phyloP scores from a whole-genome alignment of 2,329 filamentous ascomycete species.

The Calonectria ilicicola region DNA sequence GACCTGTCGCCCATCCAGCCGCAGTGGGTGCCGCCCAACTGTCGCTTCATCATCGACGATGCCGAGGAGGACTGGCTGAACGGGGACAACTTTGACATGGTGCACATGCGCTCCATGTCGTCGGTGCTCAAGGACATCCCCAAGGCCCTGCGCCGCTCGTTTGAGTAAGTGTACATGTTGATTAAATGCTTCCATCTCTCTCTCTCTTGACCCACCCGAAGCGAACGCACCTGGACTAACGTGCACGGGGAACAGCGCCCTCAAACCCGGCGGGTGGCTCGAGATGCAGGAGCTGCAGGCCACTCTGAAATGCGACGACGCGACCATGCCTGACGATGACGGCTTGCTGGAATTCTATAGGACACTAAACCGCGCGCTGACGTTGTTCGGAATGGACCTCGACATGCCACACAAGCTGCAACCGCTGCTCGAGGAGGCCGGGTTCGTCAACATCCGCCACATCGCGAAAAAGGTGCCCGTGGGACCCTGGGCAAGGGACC shows the following conservation, averaged over 20 bases:
- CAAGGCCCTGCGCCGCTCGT: background rate
- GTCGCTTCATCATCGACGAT: conserved; percentile 5
- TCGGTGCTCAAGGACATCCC: conserved; percentile 5
- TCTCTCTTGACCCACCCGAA: too few relatives aligned
- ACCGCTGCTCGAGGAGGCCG: background rate
- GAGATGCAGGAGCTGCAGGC: conserved; percentile 3
- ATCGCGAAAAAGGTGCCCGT: conserved; percentile 3
- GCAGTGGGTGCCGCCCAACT: background rate
- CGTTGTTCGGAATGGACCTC: conserved; percentile 4
- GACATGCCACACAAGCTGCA: background rate
- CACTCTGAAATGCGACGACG: conserved; percentile 2
- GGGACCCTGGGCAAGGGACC: conserved; percentile 1
- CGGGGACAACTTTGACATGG: background rate
- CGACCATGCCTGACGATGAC: background rate
- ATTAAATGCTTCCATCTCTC: too few relatives aligned
- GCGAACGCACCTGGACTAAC: background rate
- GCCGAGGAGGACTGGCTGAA: conserved; percentile 8
- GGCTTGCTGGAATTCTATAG: background rate
- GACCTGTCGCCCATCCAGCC: conserved; percentile 5
- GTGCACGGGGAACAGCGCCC: background rate
- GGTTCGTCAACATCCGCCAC: conserved; percentile 4
- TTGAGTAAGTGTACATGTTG: background rate
- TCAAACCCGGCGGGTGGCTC: background rate
- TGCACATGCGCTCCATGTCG: conserved; percentile 8
- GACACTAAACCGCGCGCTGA: background rate